A percentile compares a stretch with the other conserved stretches of the same genome.
These are phyloP conservation scores for Suhomyces kilbournensis DNA, from an alignment of 805 yeast genomes.

Conservation along the genomic window DNA sequence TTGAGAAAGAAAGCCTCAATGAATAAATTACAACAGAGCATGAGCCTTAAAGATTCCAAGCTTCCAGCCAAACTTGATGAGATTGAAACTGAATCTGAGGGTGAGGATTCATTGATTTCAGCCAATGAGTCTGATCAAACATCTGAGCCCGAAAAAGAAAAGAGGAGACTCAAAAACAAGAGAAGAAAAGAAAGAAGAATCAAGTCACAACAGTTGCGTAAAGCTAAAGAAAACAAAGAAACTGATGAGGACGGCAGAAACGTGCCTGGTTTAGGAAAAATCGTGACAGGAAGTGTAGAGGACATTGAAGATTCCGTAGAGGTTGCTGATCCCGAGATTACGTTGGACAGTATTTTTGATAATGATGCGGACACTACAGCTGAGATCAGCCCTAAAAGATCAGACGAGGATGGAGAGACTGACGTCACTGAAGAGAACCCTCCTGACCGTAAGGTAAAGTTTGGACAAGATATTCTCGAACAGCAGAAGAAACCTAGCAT, in stretches of 20 bases:
- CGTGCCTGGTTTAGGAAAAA: neutral
- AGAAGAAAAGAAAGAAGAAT: constrained; percentile 18
- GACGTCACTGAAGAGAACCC: neutral
- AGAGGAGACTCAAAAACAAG: constrained; percentile 12
- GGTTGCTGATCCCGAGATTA: constrained; percentile 6
- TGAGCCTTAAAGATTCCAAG: neutral
- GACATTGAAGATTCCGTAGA: neutral
- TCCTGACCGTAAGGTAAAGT: constrained; percentile 1
- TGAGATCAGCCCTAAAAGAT: neutral
- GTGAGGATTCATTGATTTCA: constrained; percentile 11
- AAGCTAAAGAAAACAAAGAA: neutral
- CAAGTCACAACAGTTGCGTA: constrained; percentile 7
- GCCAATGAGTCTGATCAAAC: constrained; percentile 7
- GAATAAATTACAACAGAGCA: neutral
- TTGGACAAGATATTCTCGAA: neutral
- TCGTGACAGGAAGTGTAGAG: neutral
- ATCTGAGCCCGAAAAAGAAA: constrained; percentile 13
- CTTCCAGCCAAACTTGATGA: constrained; percentile 4
- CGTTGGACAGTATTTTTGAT: constrained; percentile 10
- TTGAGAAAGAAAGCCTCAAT: constrained; percentile 7
- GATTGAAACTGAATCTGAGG: constrained; percentile 9
- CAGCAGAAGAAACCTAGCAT: constrained; percentile 7
- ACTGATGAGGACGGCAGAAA: neutral
- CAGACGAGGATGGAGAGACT: neutral
- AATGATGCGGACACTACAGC: constrained; percentile 2